Conservation (phyloP, 306 rosid genomes). For the Cucurbita argyrosperma region DNA sequence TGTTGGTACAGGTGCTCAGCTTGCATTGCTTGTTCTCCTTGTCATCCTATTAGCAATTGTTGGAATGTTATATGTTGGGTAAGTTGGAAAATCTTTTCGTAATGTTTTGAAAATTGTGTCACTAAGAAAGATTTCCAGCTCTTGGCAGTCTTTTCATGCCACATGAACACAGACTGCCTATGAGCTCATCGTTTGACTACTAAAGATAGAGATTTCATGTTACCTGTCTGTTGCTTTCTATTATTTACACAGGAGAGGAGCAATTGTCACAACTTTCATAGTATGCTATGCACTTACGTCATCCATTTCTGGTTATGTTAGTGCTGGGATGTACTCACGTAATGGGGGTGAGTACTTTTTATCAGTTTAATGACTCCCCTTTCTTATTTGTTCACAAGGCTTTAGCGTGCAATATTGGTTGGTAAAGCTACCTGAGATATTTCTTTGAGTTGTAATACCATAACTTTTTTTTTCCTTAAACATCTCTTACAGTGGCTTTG, state of each 20-base stretch:
- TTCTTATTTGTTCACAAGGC: not conserved
- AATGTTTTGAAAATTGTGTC: not conserved
- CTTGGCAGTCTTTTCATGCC: not conserved
- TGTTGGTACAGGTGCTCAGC: slow-evolving; percentile 97
- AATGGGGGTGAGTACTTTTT: slow-evolving; percentile 52
- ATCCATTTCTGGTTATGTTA: slow-evolving; percentile 95
- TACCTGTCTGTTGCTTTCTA: slow-evolving; percentile 9
- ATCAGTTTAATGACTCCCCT: not conserved
- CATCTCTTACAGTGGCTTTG: not conserved
- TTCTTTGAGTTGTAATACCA: not conserved
- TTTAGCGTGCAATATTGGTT: not conserved
- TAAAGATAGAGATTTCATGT: not conserved
- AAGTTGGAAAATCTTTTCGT: slow-evolving; percentile 10
- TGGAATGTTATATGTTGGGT: slow-evolving; percentile 96
- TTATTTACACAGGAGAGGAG: slow-evolving; percentile 66
- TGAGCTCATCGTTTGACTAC: not conserved
- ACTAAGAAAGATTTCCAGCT: not conserved
- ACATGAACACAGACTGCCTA: not conserved
- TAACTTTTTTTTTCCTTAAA: not conserved
- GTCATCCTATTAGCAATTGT: slow-evolving; percentile 95
- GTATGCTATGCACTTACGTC: slow-evolving; percentile 98
- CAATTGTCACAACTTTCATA: slow-evolving; percentile 95
- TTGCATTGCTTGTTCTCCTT: slow-evolving; percentile 87
- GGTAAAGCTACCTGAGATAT: not conserved
- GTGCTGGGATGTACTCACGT: slow-evolving; percentile 99